Evolutionary conservation across 371 early-diverging fungal species (phyloP).

Genomic region (Mucor saturninus): DNA sequence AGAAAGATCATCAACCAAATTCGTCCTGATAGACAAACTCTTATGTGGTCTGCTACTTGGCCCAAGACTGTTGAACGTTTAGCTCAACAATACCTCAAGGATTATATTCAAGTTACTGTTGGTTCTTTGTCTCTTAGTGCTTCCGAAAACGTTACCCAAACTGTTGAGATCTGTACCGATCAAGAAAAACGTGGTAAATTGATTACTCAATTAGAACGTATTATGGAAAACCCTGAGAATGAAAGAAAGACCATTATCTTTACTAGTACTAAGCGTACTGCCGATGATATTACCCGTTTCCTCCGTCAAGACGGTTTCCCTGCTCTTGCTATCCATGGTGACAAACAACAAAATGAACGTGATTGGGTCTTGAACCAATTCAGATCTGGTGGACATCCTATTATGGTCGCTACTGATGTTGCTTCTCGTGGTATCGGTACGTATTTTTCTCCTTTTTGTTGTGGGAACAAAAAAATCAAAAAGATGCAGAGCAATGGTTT

Average conservation of each 20-base stretch:
- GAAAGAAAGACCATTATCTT: constrained; percentile 93
- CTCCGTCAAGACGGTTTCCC: constrained; percentile 95
- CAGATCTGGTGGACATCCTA: constrained; percentile 85
- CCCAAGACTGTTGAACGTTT: constrained; percentile 96
- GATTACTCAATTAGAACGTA: constrained; percentile 74
- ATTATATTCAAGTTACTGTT: constrained; percentile 98
- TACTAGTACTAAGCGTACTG: constrained; percentile 96
- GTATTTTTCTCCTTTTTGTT: constrained; percentile 14
- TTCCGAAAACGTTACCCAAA: constrained; percentile 94
- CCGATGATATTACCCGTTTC: constrained; percentile 94
- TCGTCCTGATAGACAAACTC: constrained; percentile 97
- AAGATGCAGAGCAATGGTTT: constrained; percentile 6
- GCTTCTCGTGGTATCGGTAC: constrained; percentile 99
- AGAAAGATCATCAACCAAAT: constrained; percentile 98
- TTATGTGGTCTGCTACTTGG: constrained; percentile 99
- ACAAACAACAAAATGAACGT: constrained; percentile 98
- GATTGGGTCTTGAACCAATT: constrained; percentile 97
- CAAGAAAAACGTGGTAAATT: constrained; percentile 86
- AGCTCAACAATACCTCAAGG: constrained; percentile 92
- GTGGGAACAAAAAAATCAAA: constrained; percentile 4
- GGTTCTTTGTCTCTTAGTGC: constrained; percentile 96
- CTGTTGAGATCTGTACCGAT: constrained; percentile 88
- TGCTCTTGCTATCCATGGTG: constrained; percentile 98
- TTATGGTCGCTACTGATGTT: constrained; percentile 99
- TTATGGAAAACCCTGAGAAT: constrained; percentile 77